Conservation (phyloP, 179 eudicot species). For the Beta corolliflora region DNA sequence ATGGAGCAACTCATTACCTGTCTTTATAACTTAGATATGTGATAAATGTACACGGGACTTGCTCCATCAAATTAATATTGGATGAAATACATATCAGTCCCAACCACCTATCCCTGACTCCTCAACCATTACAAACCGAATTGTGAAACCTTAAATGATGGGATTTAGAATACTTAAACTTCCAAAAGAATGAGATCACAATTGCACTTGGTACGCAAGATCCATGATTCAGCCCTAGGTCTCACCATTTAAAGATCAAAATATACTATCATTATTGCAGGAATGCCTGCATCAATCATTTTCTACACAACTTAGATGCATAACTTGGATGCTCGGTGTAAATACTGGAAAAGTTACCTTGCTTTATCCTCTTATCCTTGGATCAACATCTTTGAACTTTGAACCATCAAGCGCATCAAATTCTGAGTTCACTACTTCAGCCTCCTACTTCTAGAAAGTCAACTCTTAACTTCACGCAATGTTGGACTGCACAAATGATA, state of each 20-base stretch:
- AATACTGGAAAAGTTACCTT: neutral
- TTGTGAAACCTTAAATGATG: neutral
- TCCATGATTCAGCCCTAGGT: neutral
- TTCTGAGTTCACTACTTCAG: neutral
- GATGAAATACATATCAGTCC: neutral
- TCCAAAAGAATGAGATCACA: neutral
- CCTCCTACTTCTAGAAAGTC: conserved; percentile 3
- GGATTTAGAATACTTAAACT: neutral
- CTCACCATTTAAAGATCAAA: neutral
- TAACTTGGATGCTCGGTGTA: neutral
- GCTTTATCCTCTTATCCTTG: neutral
- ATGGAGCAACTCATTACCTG: neutral
- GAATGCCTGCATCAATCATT: neutral
- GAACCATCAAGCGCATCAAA: neutral
- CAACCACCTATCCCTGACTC: neutral
- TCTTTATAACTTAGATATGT: neutral
- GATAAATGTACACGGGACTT: too few species aligned
- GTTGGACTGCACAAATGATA: neutral
- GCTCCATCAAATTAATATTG: too few species aligned
- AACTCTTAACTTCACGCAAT: conserved; percentile 3
- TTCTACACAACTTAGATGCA: neutral
- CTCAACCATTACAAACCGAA: neutral
- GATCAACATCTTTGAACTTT: neutral
- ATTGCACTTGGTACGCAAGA: neutral
- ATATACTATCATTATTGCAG: neutral